Base-by-base conservation (phyloP, 164 flowering plant species). In the Euptelea pleiosperma region DNA sequence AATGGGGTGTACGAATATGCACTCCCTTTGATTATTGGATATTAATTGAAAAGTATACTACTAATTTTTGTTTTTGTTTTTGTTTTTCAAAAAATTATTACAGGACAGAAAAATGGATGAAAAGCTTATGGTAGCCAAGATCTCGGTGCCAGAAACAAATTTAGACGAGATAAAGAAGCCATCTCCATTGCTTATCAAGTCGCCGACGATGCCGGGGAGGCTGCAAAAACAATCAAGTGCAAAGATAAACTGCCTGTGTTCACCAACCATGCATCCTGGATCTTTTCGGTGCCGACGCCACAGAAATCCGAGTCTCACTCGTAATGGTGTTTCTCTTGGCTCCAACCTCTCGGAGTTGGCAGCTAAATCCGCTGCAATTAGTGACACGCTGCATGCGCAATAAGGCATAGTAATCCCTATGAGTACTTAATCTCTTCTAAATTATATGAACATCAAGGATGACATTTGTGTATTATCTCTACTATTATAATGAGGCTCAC, bases 261-360 rank as follows among this genome's bases (percentile, higher is more conserved):
- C 77, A 3, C 80, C 77, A 1, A 76, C 80, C 2, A 76, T 69
- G 0, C 80, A 76, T 14, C 69, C 33, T 10, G 80, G 80, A 16
- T 76, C 80, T 0, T 76, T 76, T 64, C 35, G 80, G 39, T 76
- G 80, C 61, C 68, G 80, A 9, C 73, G 55, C 45, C 80, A 76
- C 41, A 50, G 80, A 7, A 59, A 22, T 45, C 15, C 53, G 3
- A 2, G 37, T 11, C 65, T 57, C 15, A 12, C 40, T 10, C 67
- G 69, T 15, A 19, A 34, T 18, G 58, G 73, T 40, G 50, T 42
- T 30, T 73, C 75, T 9, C 57, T 70, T 28, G 73, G 73, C 33
- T 58, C 75, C 3, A 58, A 57, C 42, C 70, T 72, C 41, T 52
- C 76, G 18, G 69, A 58, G 7, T 45, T 76, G 25, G 63, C 55